These are phyloP conservation scores for Oropetium thomaeum DNA, from an alignment of 176 grass and related monocot genomes.

Conservation along the genomic window DNA sequence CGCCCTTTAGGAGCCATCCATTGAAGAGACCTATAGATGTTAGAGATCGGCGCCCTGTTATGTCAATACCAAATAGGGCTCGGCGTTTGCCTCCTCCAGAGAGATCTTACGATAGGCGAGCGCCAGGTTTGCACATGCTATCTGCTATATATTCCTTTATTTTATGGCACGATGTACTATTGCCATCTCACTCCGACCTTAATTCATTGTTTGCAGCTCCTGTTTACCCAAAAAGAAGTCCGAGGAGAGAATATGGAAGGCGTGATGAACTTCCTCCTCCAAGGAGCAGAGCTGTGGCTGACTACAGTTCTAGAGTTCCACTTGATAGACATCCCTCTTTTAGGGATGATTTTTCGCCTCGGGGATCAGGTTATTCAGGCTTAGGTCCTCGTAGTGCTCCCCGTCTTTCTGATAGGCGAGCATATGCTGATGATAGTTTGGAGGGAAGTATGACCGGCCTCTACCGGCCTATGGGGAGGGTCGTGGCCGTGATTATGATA, in stretches of 20 bases:
- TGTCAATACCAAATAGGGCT: slow-evolving; percentile 56
- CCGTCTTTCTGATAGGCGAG: slow-evolving; percentile 54
- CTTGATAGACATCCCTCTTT: slow-evolving; percentile 52
- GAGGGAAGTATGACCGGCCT: slow-evolving; percentile 53
- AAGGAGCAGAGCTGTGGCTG: slow-evolving; percentile 48
- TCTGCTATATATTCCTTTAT: not conserved
- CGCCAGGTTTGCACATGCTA: slow-evolving; percentile 50
- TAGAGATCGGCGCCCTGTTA: slow-evolving; percentile 65
- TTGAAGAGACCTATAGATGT: slow-evolving; percentile 63
- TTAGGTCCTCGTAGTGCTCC: slow-evolving; percentile 51
- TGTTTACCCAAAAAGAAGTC: slow-evolving; percentile 68
- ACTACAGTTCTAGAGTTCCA: slow-evolving; percentile 65
- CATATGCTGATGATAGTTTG: slow-evolving; percentile 67
- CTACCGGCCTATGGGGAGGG: slow-evolving; percentile 56
- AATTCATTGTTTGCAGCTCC: slow-evolving; percentile 34
- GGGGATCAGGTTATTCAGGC: slow-evolving; percentile 58
- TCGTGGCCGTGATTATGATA: slow-evolving; percentile 60
- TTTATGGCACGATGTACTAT: not conserved
- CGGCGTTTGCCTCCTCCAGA: slow-evolving; percentile 63
- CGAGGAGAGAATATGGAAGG: slow-evolving; percentile 65
- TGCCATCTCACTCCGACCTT: not conserved
- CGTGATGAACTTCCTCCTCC: slow-evolving; percentile 64
- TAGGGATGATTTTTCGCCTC: slow-evolving; percentile 69
- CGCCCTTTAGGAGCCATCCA: slow-evolving; percentile 49
- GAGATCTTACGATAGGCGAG: slow-evolving; percentile 64